A percentile compares a stretch with the other conserved stretches of the same genome.
Conservation (phyloP, 1,139 yeast genomes). For the Yamadazyma diospyri region DNA sequence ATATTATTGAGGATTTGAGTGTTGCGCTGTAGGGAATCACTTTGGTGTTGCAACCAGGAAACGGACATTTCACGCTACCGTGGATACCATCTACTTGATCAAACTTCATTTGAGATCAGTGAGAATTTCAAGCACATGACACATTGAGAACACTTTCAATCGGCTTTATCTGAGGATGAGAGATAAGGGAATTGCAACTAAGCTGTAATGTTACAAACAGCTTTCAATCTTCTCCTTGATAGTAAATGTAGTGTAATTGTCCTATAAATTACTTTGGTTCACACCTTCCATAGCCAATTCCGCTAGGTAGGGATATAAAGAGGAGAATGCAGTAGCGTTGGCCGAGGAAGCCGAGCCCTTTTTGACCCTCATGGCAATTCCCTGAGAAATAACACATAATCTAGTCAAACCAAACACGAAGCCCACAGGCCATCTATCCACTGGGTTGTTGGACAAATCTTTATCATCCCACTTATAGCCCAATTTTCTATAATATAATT, state of each 20-base stretch:
- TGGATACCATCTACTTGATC: constrained; percentile 6
- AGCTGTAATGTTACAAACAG: no score
- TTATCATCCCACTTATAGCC: constrained; percentile 33
- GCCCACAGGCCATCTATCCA: constrained; percentile 52
- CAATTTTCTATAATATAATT: constrained; percentile 24
- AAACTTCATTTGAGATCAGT: constrained; percentile 8
- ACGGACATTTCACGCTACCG: constrained; percentile 27
- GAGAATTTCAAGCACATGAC: no score
- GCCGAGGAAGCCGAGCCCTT: constrained; percentile 61
- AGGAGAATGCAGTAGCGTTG: constrained; percentile 45
- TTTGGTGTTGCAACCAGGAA: constrained; percentile 32
- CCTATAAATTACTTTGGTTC: constrained; percentile 6
- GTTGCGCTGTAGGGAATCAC: constrained; percentile 25
- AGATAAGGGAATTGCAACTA: no score
- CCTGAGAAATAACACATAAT: constrained; percentile 61
- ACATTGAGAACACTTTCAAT: no score
- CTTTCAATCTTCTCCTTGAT: no score
- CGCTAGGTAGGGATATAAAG: constrained; percentile 44
- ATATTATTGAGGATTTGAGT: constrained; percentile 12
- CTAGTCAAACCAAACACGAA: constrained; percentile 58
- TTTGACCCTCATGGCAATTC: constrained; percentile 60
- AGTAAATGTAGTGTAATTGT: no score
- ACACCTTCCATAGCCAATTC: no score
- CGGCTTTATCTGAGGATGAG: no score
- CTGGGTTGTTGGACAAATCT: constrained; percentile 37